These are phyloP conservation scores for Boletus subparvulus DNA, from an alignment of 768 basidiomycete species.

Conservation along the genomic window DNA sequence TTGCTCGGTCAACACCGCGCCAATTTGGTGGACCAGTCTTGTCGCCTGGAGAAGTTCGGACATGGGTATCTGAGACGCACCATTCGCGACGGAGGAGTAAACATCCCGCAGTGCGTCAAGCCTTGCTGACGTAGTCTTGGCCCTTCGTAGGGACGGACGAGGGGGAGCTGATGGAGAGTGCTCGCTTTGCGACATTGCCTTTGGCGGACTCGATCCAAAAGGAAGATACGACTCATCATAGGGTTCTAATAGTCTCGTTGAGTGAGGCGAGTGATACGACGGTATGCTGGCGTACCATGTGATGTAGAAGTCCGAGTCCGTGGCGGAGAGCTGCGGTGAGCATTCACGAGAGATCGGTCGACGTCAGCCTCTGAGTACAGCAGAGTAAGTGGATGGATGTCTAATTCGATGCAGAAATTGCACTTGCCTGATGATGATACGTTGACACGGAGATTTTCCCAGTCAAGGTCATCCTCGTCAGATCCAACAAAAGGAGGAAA, in stretches of 20 bases:
- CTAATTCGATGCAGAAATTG: background rate
- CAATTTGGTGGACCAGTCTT: conserved; percentile 46
- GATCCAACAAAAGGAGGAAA: conserved; percentile 7
- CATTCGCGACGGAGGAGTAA: conserved; percentile 42
- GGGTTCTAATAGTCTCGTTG: background rate
- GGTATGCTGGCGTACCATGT: conserved; percentile 9
- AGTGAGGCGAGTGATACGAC: background rate
- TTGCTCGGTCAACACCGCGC: conserved; percentile 45
- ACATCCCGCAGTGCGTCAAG: conserved; percentile 45
- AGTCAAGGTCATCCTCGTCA: conserved; percentile 29
- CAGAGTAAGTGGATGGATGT: background rate
- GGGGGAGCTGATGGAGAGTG: conserved; percentile 3
- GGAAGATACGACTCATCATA: background rate
- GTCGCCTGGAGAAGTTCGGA: conserved; percentile 50
- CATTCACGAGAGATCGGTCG: conserved; percentile 19
- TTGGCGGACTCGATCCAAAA: background rate
- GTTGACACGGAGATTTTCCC: conserved; percentile 30
- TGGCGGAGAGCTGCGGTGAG: conserved; percentile 8
- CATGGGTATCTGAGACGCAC: conserved; percentile 48
- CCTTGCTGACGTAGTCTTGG: conserved; percentile 41
- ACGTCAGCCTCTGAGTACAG: conserved; percentile 20
- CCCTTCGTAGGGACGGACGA: conserved; percentile 33
- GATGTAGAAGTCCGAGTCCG: background rate
- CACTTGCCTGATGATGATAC: conserved; percentile 22
- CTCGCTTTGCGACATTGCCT: conserved; percentile 10